phyloP scores from a whole-genome alignment of 179 eudicot species.

The Spinacia oleracea region DNA sequence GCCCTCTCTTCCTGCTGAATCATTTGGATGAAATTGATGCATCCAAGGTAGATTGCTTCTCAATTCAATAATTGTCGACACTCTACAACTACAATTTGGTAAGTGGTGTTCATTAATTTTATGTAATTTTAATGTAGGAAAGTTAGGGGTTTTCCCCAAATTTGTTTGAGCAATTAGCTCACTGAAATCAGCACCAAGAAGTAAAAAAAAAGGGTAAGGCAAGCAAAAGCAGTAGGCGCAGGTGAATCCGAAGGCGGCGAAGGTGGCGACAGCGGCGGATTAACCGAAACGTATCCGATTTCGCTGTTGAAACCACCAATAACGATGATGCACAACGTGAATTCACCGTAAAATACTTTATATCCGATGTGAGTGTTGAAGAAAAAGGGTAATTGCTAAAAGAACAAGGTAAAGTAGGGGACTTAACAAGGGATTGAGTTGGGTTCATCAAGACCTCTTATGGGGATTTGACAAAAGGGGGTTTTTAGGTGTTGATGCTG shows the following conservation, averaged over 20 bases:
- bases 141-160: no score
- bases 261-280: conserved; percentile 41
- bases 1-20: no score
- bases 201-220: conserved; percentile 68
- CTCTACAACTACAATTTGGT: no score
- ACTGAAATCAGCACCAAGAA: no score
- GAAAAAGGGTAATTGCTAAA: conserved; percentile 46
- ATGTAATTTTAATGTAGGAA: no score
- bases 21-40: no score
- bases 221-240: conserved; percentile 49
- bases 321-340: conserved; percentile 41
- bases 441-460: conserved; percentile 57
- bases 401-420: conserved; percentile 38
- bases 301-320: conserved; percentile 37
- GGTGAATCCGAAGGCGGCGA: conserved; percentile 50
- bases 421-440: no score
- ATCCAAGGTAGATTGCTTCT: no score
- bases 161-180: no score
- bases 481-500: conserved; percentile 34
- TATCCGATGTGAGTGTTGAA: conserved; percentile 35
- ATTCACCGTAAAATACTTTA: conserved; percentile 30
- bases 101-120: no score
- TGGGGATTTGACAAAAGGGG: conserved; percentile 46
- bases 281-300: conserved; percentile 41
- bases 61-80: no score